Base-by-base conservation (phyloP, 2,329 filamentous ascomycete genomes). In the Mycosphaerella sp. region DNA sequence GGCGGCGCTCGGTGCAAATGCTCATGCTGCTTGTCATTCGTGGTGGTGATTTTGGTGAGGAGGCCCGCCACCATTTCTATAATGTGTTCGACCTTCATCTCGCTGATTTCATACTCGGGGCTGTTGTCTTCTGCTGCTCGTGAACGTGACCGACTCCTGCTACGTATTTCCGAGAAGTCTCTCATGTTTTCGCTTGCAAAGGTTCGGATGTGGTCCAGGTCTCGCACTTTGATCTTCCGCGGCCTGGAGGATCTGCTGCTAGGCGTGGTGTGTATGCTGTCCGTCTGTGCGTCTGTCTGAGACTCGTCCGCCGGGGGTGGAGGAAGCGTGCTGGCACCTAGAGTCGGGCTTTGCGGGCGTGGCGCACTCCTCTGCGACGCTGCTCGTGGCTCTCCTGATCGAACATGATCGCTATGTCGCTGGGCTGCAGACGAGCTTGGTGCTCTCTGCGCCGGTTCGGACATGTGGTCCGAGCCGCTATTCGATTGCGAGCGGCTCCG, bases 1-100 rank as follows among this genome's bases (percentile, higher is more conserved):
- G 83, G 80, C 56, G 87, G 81, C 56, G 83, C 80, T 53, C 89
- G 83, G 72, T 96, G 89, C 61, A 95, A 73, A 59, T 91, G 87
- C 69, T 96, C 89, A 71, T 97, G 92, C 69, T 97, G 91, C 48
- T 86, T 76, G 69, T 98, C 93, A 69, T 98, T 98, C 54, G 92
- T 96, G 3, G 89, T 89, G 5, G 93, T 97, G 64, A 98, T 98
- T 72, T 97, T 97, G 53, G 92, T 95, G 58, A 98, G 77, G 23
- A 98, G 80, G 6, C 91, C 93, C 4, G 93, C 93, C 3, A 98
- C 93, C 93, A 98, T 97, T 72, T 97, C 92, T 68, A 98, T 98
- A 63, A 98, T 89, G 68, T 98, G 92, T 61, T 86, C 84, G 52
- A 97, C 95, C 49, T 93, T 93, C 92, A 98, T 97, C 50, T 83